Evolutionary conservation across 352 stramenopile genomes (phyloP), one percentile per base, ranked within the genome.

Genomic region (Phytopythium litorale): DNA sequence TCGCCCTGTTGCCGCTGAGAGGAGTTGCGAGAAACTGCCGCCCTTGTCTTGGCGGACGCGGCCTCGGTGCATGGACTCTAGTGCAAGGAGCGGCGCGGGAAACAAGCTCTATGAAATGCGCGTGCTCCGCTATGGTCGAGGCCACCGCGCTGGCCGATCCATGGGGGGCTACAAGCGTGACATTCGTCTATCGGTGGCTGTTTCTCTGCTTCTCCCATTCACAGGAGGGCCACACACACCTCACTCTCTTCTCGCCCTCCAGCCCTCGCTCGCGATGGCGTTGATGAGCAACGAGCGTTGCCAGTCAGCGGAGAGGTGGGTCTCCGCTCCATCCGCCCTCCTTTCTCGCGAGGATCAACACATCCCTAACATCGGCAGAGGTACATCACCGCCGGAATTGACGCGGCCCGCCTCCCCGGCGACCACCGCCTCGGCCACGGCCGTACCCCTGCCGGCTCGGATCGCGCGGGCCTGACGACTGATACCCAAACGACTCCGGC

Each of bases 371-470:
- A 45, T 45, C 15, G 15, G 25, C 48, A n/a, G 11, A 2, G 19
- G 32, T 19, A 28, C 30, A 28, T 56, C 51, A 56, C 19, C 51
- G 18, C 32, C 51, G 51, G 32, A 56, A 56, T 32, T 11, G 32
- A 21, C 51, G 51, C 1, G 51, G 51, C 3, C 51, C 51, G 12
- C 51, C 49, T 74, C 56, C 73, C 8, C 72, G 60, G 55, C 72
- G 66, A 37, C 57, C 51, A 15, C 67, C 71, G 25, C 69, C 68
- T 50, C 68, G 55, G 53, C 68, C 70, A 48, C 71, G 71, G 71
- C 70, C 71, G 46, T 68, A 68, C 7, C 59, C 59, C 58, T 66
- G 62, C 42, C 65, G 69, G 40, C 46, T 49, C 16, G 63, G 62
- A 62, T 65, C 67, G 38, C 51, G 51, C 19, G 32, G 51, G 8